Percentiles rank a stretch among this genome's conserved stretches.
Evolutionary conservation across 306 rosid species (phyloP).

Genomic region (Ziziphus jujuba): DNA sequence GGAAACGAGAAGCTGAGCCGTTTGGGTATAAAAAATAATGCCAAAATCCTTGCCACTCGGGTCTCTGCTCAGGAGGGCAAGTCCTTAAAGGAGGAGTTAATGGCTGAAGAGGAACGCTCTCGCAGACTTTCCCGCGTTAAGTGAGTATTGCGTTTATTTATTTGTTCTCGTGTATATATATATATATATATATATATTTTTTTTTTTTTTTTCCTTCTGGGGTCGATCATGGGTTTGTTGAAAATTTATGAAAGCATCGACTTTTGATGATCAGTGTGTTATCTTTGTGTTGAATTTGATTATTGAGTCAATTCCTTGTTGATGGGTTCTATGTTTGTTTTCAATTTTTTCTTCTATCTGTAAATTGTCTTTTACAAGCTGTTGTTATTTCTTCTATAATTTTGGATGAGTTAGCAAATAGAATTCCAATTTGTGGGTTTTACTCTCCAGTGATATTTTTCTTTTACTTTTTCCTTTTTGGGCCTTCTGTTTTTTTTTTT

Average conservation of each 20-base stretch:
- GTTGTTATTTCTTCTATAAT: not conserved
- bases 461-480: not conserved
- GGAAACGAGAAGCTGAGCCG: conserved; percentile 50
- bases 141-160: conserved; percentile 31
- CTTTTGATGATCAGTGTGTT: conserved; percentile 11
- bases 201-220: not conserved
- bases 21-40: conserved; percentile 64
- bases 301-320: not conserved
- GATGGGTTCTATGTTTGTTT: not conserved
- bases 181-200: no score
- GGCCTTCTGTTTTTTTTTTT: no score
- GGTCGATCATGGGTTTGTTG: conserved; percentile 1
- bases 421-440: not conserved
- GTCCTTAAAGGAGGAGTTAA: conserved; percentile 42
- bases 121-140: conserved; percentile 64
- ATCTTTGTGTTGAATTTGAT: not conserved
- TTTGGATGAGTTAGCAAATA: not conserved
- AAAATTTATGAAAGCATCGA: conserved; percentile 1
- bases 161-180: not conserved
- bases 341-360: not conserved
- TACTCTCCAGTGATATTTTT: not conserved
- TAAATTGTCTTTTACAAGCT: not conserved
- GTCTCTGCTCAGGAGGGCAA: conserved; percentile 46
- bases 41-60: conserved; percentile 68
- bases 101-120: conserved; percentile 81